These are phyloP conservation scores for Boletus reticuloceps DNA, from an alignment of 768 basidiomycete genomes.

Conservation along the genomic window DNA sequence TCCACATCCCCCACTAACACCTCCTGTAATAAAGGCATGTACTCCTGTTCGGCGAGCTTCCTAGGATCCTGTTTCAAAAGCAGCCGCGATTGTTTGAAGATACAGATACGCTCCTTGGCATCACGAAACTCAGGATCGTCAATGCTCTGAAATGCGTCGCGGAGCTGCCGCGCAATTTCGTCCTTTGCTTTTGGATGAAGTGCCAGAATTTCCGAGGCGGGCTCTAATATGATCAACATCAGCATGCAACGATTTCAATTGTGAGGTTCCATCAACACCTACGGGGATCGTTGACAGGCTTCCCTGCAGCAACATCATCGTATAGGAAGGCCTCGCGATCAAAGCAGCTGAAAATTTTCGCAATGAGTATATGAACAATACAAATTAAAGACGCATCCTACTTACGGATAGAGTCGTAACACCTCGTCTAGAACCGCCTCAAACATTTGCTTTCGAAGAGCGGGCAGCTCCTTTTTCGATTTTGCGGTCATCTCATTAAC, in stretches of 20 bases:
- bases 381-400: background rate
- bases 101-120: constrained; percentile 15
- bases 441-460: constrained; percentile 18
- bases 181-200: constrained; percentile 16
- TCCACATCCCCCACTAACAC: constrained; percentile 7
- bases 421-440: constrained; percentile 26
- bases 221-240: constrained; percentile 4
- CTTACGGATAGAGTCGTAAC: constrained; percentile 25
- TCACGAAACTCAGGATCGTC: constrained; percentile 1
- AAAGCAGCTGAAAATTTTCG: constrained; percentile 5
- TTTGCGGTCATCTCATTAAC: background rate
- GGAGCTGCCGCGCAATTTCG: background rate
- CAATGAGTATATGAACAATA: background rate
- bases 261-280: too few species aligned
- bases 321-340: constrained; percentile 16
- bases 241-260: background rate
- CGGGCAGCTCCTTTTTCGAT: constrained; percentile 1
- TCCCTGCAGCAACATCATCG: background rate
- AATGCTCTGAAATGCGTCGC: constrained; percentile 5
- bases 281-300: constrained; percentile 2
- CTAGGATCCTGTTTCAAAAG: background rate
- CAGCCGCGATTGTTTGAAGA: constrained; percentile 2
- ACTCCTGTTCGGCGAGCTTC: background rate
- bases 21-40: background rate
- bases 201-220: background rate